Base-by-base conservation (phyloP, 75 land plant species). In the Pinus tabuliformis region DNA sequence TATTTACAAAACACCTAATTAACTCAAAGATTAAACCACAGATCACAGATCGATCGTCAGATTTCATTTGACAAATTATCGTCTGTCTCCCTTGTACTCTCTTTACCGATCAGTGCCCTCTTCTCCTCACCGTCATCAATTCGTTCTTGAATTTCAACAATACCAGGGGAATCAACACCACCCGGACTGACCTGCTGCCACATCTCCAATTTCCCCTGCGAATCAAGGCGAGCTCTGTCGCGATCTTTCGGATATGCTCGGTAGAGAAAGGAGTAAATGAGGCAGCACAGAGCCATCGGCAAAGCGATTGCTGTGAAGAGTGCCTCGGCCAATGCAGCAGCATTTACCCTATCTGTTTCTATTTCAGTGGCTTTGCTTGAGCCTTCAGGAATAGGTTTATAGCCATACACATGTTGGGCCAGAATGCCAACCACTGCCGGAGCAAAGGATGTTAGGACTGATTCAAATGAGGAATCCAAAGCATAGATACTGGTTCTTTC, bases 211-310 rank as follows among this genome's bases (percentile, higher is more conserved):
- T 79, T 85, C 49, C 82, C 76, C 56, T 84, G 75, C 12, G 81
- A 75, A 14, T 87, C 75, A 86, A 87, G 80, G 17, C 74, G 82
- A 57, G 88, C 89, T 58, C 88, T 75, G 33, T 93, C 90, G 30
- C 92, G 78, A 74, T 92, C 95, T 72, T 84, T 82, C 4, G 94
- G 94, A 74, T 91, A 93, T 14, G 94, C 84, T 70, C 88, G 88
- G 76, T 91, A 91, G 16, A 91, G 84, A 62, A 91, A 81, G 0
- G 90, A 76, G 78, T 91, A 92, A 54, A 89, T 88, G 70, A 87
- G 33, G 62, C 87, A 88, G 42, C 97, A 94, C n/a, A 92, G 65
- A 13, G 84, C 74, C 84, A 90, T 75, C 65, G 97, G 97, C 17
- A 92, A 58, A 20, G 82, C 84, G 26, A 89, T 83, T 58, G 95